These are phyloP conservation scores for Penicillium sp. DNA, from an alignment of 2,329 filamentous ascomycete species.

Conservation along the genomic window DNA sequence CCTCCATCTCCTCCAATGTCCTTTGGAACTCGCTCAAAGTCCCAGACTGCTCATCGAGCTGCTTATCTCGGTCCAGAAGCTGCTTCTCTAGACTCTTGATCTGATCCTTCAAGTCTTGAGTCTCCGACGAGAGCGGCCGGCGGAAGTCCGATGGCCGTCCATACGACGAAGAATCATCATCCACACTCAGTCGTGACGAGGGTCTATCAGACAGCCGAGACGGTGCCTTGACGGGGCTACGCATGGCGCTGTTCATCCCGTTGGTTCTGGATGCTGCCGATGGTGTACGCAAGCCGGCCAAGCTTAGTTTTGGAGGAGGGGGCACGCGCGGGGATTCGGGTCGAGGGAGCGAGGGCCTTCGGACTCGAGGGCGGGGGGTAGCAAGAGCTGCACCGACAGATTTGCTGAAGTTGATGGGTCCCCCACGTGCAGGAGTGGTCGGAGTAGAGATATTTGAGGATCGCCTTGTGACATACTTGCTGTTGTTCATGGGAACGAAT, in stretches of 20 bases:
- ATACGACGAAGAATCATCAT: constrained; percentile 37
- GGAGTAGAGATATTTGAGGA: constrained; percentile 60
- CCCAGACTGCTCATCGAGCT: constrained; percentile 82
- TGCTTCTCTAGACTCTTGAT: constrained; percentile 69
- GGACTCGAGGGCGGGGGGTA: constrained; percentile 63
- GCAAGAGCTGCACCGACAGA: constrained; percentile 76
- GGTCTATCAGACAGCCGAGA: constrained; percentile 42
- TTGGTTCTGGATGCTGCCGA: constrained; percentile 44
- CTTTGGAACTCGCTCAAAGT: constrained; percentile 87
- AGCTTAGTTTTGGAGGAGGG: constrained; percentile 54
- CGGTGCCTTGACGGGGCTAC: constrained; percentile 41
- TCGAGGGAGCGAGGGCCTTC: constrained; percentile 75
- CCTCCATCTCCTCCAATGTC: constrained; percentile 78
- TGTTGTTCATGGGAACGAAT: constrained; percentile 84
- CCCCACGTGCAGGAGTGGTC: constrained; percentile 64
- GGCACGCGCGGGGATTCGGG: constrained; percentile 78
- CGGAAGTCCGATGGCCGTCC: constrained; percentile 34
- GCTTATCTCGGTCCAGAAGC: constrained; percentile 79
- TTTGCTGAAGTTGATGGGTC: constrained; percentile 80
- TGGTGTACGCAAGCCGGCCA: constrained; percentile 57
- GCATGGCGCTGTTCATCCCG: constrained; percentile 46
- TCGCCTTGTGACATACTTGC: constrained; percentile 61
- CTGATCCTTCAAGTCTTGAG: constrained; percentile 62
- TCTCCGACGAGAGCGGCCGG: constrained; percentile 30
- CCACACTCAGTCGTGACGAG: constrained; percentile 41